These are phyloP conservation scores for Metschnikowia bowlesiae DNA, from an alignment of 805 yeast species.

Conservation along the genomic window DNA sequence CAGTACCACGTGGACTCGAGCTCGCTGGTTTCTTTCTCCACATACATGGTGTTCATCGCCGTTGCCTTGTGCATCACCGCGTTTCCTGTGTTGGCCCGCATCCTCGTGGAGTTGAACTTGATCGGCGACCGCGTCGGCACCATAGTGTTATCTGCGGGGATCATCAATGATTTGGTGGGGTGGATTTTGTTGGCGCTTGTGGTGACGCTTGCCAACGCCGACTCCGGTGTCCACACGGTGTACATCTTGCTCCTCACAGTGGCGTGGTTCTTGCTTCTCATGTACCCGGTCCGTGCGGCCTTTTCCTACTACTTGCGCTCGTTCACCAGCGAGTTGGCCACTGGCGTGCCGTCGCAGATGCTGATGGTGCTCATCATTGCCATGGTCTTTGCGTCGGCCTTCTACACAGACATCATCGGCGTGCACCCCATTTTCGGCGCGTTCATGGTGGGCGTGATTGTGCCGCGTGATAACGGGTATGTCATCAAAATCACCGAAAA, in stretches of 20 bases:
- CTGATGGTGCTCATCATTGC: conserved; percentile 54
- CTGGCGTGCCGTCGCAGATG: conserved; percentile 59
- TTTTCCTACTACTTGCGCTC: conserved; percentile 43
- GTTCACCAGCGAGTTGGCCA: conserved; percentile 50
- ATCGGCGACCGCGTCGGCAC: conserved; percentile 68
- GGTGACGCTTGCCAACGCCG: conserved; percentile 71
- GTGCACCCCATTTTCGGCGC: conserved; percentile 88
- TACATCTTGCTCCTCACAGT: conserved; percentile 61
- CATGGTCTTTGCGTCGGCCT: conserved; percentile 61
- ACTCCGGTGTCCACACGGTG: conserved; percentile 62
- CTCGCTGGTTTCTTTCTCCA: conserved; percentile 53
- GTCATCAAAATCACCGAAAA: conserved; percentile 66
- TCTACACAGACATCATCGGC: conserved; percentile 79
- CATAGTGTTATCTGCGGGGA: conserved; percentile 77
- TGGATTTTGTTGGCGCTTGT: conserved; percentile 77
- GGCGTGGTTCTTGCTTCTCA: conserved; percentile 65
- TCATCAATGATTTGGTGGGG: conserved; percentile 72
- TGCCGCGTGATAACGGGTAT: conserved; percentile 73
- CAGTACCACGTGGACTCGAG: conserved; percentile 37
- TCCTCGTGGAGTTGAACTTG: conserved; percentile 66
- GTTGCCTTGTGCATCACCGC: conserved; percentile 85
- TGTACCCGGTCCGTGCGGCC: conserved; percentile 51
- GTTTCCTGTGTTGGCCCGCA: conserved; percentile 78
- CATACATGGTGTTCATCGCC: conserved; percentile 75
- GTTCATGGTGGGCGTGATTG: conserved; percentile 67